Evolutionary conservation across 1,284 basidiomycete genomes (phyloP), one percentile per base, ranked within the genome.

Genomic region (Cystobasidiaceae sp.): DNA sequence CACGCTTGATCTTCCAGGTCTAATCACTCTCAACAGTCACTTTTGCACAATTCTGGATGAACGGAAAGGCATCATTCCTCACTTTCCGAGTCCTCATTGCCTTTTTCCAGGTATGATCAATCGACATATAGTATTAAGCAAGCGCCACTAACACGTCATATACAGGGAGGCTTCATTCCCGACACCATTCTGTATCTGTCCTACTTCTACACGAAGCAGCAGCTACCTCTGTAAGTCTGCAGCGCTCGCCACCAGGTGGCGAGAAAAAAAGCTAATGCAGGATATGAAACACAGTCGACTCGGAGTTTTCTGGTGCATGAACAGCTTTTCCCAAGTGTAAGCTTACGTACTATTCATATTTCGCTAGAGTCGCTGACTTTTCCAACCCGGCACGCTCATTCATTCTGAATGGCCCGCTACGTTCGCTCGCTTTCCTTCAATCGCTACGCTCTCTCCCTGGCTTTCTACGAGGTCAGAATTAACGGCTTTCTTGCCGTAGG

Each of bases 171-270:
- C 0, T 78, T 79, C 60, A 75, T 80, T 11, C 75, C 78, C 1
- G 77, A 78, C 64, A 72, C 74, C 9, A 74, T 79, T 50, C 70
- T 79, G 0, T 80, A 78, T 69, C 67, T 79, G 2, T 72, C 68
- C 19, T 79, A 79, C 68, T 80, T 71, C 69, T 79, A 76, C 68
- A 75, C 67, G n/a, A n/a, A n/a, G n/a, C n/a, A n/a, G n/a, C n/a
- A n/a, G n/a, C n/a, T n/a, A n/a, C n/a, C n/a, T n/a, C n/a, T n/a
- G n/a, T n/a, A n/a, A n/a, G n/a, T n/a, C n/a, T n/a, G n/a, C n/a
- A n/a, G n/a, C n/a, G n/a, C n/a, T n/a, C n/a, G n/a, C n/a, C n/a
- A 7, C 43, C 7, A 8, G 25, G n/a, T 23, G n/a, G n/a, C 25
- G 6, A 45, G 8, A 7, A 45, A 8, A 7, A 7, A 6, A n/a